These are phyloP conservation scores for Penicillium sp. DNA, from an alignment of 2,329 filamentous ascomycete genomes.

Conservation along the genomic window DNA sequence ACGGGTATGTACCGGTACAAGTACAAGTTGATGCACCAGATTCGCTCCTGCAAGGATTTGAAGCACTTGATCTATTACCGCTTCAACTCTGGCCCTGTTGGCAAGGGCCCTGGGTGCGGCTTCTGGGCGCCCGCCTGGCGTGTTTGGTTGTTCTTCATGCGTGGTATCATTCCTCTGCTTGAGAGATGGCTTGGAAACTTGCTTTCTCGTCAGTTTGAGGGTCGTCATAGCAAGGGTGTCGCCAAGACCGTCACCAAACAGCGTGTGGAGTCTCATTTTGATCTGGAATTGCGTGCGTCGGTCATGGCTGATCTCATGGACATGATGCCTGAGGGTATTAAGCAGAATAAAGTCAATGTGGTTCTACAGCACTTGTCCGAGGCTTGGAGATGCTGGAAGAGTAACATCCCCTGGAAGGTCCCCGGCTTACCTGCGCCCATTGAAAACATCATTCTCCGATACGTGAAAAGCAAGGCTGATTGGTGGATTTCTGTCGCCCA, in stretches of 20 bases:
- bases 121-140: slow-evolving; percentile 99
- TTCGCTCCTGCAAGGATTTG: slow-evolving; percentile 95
- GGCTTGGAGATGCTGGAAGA: slow-evolving; percentile 99
- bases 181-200: slow-evolving; percentile 97
- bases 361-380: slow-evolving; percentile 95
- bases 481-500: slow-evolving; percentile 99
- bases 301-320: slow-evolving; percentile 99
- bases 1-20: slow-evolving; percentile 99
- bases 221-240: slow-evolving; percentile 96
- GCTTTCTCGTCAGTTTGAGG: slow-evolving; percentile 94
- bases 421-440: slow-evolving; percentile 93
- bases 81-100: slow-evolving; percentile 94
- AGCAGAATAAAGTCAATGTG: slow-evolving; percentile 98
- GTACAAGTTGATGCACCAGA: slow-evolving; percentile 99
- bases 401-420: slow-evolving; percentile 99
- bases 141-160: slow-evolving; percentile 99
- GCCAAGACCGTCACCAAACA: slow-evolving; percentile 99
- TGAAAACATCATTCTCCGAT: slow-evolving; percentile 96
- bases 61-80: slow-evolving; percentile 99
- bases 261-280: slow-evolving; percentile 96
- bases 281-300: slow-evolving; percentile 90
- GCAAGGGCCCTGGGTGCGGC: slow-evolving; percentile 94
- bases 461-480: slow-evolving; percentile 98
- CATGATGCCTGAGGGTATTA: slow-evolving; percentile 99
- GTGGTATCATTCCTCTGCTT: slow-evolving; percentile 91